phyloP scores from a whole-genome alignment of 768 basidiomycete species.

The Termitomyces sp. region DNA sequence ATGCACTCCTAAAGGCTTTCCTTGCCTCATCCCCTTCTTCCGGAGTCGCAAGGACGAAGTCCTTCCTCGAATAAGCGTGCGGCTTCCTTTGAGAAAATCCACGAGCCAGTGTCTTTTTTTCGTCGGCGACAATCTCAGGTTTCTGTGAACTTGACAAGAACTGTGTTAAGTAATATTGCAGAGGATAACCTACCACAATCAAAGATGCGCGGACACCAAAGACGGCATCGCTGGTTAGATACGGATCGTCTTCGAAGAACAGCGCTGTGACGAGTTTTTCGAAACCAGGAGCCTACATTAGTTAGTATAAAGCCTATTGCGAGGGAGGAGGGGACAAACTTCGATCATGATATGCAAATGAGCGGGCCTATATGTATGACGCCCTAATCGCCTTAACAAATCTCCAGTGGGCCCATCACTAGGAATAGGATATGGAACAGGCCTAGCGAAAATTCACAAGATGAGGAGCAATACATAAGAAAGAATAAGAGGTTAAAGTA shows the following conservation, averaged over 20 bases:
- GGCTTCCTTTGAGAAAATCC: constrained; percentile 40
- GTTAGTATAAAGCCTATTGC: too few relatives aligned
- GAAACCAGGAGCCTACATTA: too few relatives aligned
- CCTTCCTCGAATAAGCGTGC: constrained; percentile 34
- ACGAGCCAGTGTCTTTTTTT: constrained; percentile 46
- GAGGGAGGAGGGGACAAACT: too few relatives aligned
- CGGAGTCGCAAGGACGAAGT: constrained; percentile 37
- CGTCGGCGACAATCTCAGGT: constrained; percentile 51
- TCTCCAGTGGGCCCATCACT: too few relatives aligned
- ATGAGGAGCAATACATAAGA: too few relatives aligned
- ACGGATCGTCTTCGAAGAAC: constrained; percentile 68
- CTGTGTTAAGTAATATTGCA: neutral
- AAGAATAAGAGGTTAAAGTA: too few relatives aligned
- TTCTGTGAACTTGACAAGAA: constrained; percentile 28
- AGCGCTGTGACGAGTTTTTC: constrained; percentile 19
- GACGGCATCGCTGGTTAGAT: constrained; percentile 65
- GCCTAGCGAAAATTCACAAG: too few relatives aligned
- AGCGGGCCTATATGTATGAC: too few relatives aligned
- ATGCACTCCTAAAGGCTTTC: constrained; percentile 8
- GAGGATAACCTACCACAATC: constrained; percentile 53
- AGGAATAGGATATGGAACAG: too few relatives aligned
- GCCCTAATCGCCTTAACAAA: too few relatives aligned
- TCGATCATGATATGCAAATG: too few relatives aligned
- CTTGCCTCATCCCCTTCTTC: constrained; percentile 33
- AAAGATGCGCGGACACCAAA: constrained; percentile 81